Evolutionary conservation across 208 protist species (phyloP), one percentile per base, ranked within the genome.

Genomic region (Phytomonas francai): DNA sequence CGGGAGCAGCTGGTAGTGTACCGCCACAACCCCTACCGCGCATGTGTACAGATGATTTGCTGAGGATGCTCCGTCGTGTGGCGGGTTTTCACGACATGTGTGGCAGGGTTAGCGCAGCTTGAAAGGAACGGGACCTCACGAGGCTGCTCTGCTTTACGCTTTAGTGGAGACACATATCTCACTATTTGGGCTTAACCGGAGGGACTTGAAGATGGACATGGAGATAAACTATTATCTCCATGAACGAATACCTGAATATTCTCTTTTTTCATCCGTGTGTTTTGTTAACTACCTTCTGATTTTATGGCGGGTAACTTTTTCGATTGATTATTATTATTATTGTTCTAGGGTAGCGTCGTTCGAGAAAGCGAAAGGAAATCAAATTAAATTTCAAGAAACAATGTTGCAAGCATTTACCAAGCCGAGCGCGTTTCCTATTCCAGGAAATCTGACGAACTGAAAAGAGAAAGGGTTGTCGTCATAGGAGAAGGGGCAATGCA

Each of bases 11-110:
- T 83, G 0, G 62, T 81, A 19, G 81, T 80, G 70, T 94, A 94
- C 77, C 81, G 85, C 56, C 89, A 94, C 77, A 94, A 94, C 77
- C 89, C 89, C 0, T 94, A 94, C 67, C 72, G 69, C 27, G 73
- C 88, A 65, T 65, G 29, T 12, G 30, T 42, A 11, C 30, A 32
- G 11, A 14, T 61, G 19, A 8, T 45, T 45, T 7, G 19, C 39
- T 45, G 39, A 45, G 39, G 6, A 45, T 45, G 39, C 1, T 14
- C 8, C 39, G 39, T 1, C 11, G 39, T 11, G 39, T 7, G 39
- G 39, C 2, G 12, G 39, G 19, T 45, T 14, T 2, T 7, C 9
- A 11, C 39, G n/a, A n/a, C 39, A 45, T 14, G 4, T 7, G 19
- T 45, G 39, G 39, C 39, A 14, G 39, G 8, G 39, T 16, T 14